Evolutionary conservation across 163 green algal genomes (phyloP).

Genomic region (Chloroidium sp.): DNA sequence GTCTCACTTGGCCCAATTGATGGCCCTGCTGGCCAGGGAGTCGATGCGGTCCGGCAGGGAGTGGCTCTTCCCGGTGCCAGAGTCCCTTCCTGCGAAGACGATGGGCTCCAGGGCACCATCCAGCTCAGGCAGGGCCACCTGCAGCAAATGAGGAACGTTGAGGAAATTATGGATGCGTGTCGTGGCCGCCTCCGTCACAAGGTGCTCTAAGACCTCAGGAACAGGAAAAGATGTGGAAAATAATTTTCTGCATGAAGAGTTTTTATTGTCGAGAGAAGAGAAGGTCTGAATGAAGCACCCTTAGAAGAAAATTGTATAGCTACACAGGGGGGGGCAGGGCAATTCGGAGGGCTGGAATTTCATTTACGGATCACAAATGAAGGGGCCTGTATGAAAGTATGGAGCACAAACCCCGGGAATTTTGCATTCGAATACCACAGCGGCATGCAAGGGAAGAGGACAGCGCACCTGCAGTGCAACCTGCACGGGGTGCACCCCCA

Average conservation of each 20-base stretch:
- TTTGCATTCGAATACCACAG: neutral
- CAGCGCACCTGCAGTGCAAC: slow-evolving; percentile 84
- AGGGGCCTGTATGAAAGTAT: neutral
- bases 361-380: neutral
- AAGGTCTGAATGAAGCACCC: no score
- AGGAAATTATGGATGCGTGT: no score
- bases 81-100: slow-evolving; percentile 96
- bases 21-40: slow-evolving; percentile 70
- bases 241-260: no score
- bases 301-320: no score
- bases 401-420: neutral
- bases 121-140: slow-evolving; percentile 96
- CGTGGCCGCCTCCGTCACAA: no score
- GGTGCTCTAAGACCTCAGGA: no score
- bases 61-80: slow-evolving; percentile 94
- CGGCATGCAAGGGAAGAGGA: slow-evolving; percentile 15
- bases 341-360: neutral
- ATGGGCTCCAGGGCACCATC: slow-evolving; percentile 97
- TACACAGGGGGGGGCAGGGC: no score
- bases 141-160: neutral
- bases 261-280: no score
- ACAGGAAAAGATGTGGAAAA: no score
- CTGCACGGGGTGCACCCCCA: slow-evolving; percentile 97
- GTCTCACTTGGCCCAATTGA: slow-evolving; percentile 83
- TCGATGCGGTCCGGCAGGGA: slow-evolving; percentile 92